Evolutionary conservation across 2,329 filamentous ascomycete species (phyloP), one percentile per base, ranked within the genome.

Genomic region (Rosellinia necatrix): DNA sequence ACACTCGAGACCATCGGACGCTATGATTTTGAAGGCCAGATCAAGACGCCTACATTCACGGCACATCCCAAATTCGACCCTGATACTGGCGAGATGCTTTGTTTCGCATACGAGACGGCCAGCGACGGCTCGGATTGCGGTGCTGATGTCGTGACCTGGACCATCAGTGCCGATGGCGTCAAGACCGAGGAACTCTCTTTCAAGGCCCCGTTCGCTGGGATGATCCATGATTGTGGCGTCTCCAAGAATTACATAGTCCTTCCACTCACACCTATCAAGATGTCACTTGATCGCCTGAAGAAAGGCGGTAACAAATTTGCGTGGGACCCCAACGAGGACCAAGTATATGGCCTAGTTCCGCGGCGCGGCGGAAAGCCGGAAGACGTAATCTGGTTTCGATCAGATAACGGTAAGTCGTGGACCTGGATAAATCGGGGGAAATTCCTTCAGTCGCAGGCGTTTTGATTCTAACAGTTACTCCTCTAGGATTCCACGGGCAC

Each of bases 31-130:
- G 78, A 80, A 49, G 79, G 78, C 4, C 79, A 81, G 66, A 71
- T 81, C 15, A 61, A 65, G 13, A 68, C 71, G 12, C 75, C 76
- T 1, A 81, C 77, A 0, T 81, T 81, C 56, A 80, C 79, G 0
- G 79, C 79, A 0, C 79, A 82, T 61, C 79, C 79, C 0, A 82
- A 82, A 64, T 74, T 81, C 48, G 79, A 81, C 63, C 78, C 79
- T 0, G 71, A 71, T 6, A 81, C 77, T 4, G 76, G 77, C 4
- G 79, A 81, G 66, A 79, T 82, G 77, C 64, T 81, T 10, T 78
- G 77, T 21, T 80, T 78, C 61, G 79, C 79, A 1, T 81, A 81
- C 53, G 78, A 79, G 60, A 75, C 77, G 0, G 77, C 77, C 3
- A 73, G 73, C 0, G 66, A 78, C 40, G 75, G 73, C 0, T 64